phyloP scores from a whole-genome alignment of 495 filamentous ascomycete genomes.

The Staphylotrichum tortipilum region DNA sequence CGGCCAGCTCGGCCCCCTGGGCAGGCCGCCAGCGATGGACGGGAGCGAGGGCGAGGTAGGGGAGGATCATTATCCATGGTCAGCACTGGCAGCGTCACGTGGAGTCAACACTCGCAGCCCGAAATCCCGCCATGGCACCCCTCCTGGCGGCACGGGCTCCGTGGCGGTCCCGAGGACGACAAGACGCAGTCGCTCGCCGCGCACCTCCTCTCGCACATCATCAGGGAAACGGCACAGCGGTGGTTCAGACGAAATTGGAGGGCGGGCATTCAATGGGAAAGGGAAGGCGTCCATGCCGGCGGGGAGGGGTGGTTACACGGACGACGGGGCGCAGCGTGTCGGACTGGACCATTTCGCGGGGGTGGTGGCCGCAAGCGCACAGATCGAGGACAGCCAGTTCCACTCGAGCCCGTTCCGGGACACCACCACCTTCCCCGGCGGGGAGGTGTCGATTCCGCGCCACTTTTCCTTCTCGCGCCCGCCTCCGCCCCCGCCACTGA shows the following conservation, averaged over 20 bases:
- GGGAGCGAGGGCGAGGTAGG: constrained; percentile 2
- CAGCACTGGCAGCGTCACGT: constrained; percentile 23
- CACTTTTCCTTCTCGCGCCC: constrained; percentile 28
- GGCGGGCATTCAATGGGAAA: neutral
- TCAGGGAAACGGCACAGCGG: constrained; percentile 7
- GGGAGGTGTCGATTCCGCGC: constrained; percentile 14
- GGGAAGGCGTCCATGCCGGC: constrained; percentile 12
- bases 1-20: constrained; percentile 7
- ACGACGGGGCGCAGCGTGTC: neutral
- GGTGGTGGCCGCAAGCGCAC: neutral
- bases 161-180: constrained; percentile 1
- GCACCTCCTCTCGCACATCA: neutral
- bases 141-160: neutral
- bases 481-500: constrained; percentile 34
- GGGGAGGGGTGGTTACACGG: neutral
- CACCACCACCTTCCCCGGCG: neutral
- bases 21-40: constrained; percentile 19
- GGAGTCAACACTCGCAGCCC: constrained; percentile 22
- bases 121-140: constrained; percentile 12
- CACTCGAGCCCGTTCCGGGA: neutral
- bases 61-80: constrained; percentile 19
- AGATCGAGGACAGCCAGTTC: neutral
- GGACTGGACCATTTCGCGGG: neutral
- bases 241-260: constrained; percentile 11
- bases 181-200: constrained; percentile 7